Evolutionary conservation across 345 rosid genomes (phyloP), one percentile per base, ranked within the genome.

Genomic region (Syzygium aqueum): DNA sequence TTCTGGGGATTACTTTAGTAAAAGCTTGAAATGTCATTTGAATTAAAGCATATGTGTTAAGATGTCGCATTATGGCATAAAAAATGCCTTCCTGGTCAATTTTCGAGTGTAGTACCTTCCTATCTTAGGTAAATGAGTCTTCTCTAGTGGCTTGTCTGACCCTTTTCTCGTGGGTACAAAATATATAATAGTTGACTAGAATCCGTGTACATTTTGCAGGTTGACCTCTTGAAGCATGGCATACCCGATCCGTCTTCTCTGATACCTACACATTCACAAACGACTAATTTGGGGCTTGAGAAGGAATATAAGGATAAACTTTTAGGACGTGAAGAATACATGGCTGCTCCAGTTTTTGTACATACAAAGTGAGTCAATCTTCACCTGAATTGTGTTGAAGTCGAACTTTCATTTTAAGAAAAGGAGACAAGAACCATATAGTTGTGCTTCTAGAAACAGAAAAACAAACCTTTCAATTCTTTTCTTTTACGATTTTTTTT

Each of bases 181-280:
- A 73, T 73, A 33, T 37, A 37, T 37, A 23, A 54, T 54, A 37
- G 82, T 73, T 73, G 49, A 73, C 40, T 73, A 73, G 25, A 4
- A 73, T 37, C 14, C 6, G 14, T 37, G 40, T 11, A 22, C 25
- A 37, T 73, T 73, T 73, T 37, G 86, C 94, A 96, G 98, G 97
- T 96, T 86, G 98, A 94, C 93, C 90, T 95, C 91, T 88, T 96
- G 92, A 96, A 96, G 87, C 97, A 95, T 90, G 93, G 95, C 85
- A 94, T 96, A 88, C 95, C 97, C 54, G 98, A 96, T 92, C 98
- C 97, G 50, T 96, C 97, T 91, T 92, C 90, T 37, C 86, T 93
- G 49, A 85, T 90, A 50, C 82, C 91, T 56, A 84, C 91, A 51
- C 94, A 94, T 85, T 84, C 90, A 19, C 94, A 90, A 83, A 90